Evolutionary conservation across 345 rosid genomes (phyloP), one percentile per base, ranked within the genome.

Genomic region (Gossypium herbaceum): DNA sequence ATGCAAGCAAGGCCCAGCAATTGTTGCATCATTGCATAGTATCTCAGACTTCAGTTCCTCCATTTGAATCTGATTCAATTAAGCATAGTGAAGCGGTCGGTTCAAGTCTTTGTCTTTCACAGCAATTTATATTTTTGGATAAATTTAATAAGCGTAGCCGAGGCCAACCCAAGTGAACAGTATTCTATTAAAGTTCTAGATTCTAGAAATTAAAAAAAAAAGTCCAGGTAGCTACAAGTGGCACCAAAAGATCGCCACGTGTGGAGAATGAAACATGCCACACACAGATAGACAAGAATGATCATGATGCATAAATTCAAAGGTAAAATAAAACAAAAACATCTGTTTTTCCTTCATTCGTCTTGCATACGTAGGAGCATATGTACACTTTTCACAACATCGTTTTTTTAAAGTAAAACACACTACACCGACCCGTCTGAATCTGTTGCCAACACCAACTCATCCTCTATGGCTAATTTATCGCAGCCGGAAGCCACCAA

Each of bases 401-500:
- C 41, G 2, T 5, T 34, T 34, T 34, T 34, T 5, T 5, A 5
- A 34, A 5, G 41, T 34, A 47, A 3, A 11, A 3, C 13, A 56
- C 2, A 22, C 39, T 16, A 2, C 19, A 62, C 1, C 11, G 13
- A 57, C 20, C 19, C 3, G 22, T 54, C 73, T 51, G 59, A 70
- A 11, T 52, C 60, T 22, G 43, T 39, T 39, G 12, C 27, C 69
- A 1, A 34, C 7, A 34, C 1, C 45, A 27, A 51, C 17, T 13
- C 64, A 12, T 12, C 43, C 12, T 17, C 55, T 58, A 65, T 79
- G 79, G 79, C 72, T 65, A 65, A 4, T 2, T n/a, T 70, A 8
- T 27, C 75, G 15, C 47, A 29, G 56, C 73, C 76, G 15, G 75
- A 57, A 80, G 77, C 59, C 45, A 56, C 51, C 76, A 47, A 79